Evolutionary conservation across 495 filamentous ascomycete species (phyloP), one percentile per base, ranked within the genome.

Genomic region (Acidomyces sp.): DNA sequence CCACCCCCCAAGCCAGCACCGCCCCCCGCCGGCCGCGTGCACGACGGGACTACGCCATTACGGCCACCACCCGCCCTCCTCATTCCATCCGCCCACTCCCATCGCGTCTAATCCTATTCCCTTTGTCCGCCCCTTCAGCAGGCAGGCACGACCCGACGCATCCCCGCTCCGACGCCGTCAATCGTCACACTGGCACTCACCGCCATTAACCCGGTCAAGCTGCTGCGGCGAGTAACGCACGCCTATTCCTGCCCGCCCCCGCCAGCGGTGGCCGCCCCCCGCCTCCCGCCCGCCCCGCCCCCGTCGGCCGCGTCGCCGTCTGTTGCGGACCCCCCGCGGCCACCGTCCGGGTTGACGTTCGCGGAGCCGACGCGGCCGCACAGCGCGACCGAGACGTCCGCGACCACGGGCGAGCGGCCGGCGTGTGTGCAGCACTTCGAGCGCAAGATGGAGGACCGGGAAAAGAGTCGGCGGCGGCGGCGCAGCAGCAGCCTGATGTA

Each of bases 401-500:
- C 32, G 3, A n/a, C n/a, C n/a, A n/a, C n/a, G n/a, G n/a, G n/a
- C n/a, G 15, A 46, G 23, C 29, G 28, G 6, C 40, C 25, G 29
- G 29, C 40, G 18, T 23, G 30, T 10, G 47, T 50, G 36, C 47
- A 37, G 24, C 45, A 31, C 24, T 41, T 42, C 24, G 41, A 50
- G 37, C 39, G 27, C 23, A 50, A 50, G 37, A 45, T 50, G 45
- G 24, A 22, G 2, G 38, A 34, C 37, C 34, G 41, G 37, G 41
- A 43, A 15, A 13, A 26, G 22, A 44, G 37, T 22, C 24, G 43
- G 30, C 71, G 86, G 59, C 71, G 85, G 67, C 74, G 88, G 69
- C 74, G 88, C 52, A 93, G 86, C 54, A 94, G 87, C 67, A 94
- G 87, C 61, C 70, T 96, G 60, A 80, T 93, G 60, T 96, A 96